A percentile compares a stretch with the other conserved stretches of the same genome.
These are phyloP conservation scores for Panicum virgatum DNA, from an alignment of 202 grass and related monocot genomes.

Conservation along the genomic window DNA sequence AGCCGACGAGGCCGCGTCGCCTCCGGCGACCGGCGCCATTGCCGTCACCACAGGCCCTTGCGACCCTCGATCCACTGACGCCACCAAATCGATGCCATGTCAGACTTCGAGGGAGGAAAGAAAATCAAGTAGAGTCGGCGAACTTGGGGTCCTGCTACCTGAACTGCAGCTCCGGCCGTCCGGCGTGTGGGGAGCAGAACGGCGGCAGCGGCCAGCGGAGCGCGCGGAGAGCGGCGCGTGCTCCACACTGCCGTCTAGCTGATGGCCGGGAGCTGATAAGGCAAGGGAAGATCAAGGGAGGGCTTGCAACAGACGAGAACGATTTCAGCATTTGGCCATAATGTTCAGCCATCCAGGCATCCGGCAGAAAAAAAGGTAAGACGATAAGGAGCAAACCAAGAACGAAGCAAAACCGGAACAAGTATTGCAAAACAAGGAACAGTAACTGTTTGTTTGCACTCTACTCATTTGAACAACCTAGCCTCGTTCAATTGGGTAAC, in stretches of 20 bases:
- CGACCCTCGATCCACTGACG: background rate
- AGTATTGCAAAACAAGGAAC: conserved; percentile 13
- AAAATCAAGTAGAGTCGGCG: background rate
- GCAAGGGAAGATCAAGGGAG: no score
- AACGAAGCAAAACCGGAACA: background rate
- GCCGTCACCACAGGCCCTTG: background rate
- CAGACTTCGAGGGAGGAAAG: background rate
- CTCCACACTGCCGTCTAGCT: no score
- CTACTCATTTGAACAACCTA: conserved; percentile 11
- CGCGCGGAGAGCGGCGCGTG: no score
- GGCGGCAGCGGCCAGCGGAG: no score
- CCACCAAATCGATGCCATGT: no score
- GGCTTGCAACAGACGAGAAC: no score
- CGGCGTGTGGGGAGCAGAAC: no score
- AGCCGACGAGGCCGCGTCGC: background rate
- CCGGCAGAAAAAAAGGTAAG: background rate
- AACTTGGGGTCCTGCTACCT: background rate
- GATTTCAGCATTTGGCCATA: background rate
- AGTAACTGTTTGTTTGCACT: background rate
- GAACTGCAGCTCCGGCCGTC: background rate
- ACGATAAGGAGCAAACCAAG: background rate
- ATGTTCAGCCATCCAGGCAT: conserved; percentile 10
- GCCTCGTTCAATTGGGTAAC: background rate
- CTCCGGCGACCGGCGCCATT: background rate
- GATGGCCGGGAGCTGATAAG: no score